Evolutionary conservation across 169 alveolate genomes (phyloP).

Genomic region (Neospora caninum): DNA sequence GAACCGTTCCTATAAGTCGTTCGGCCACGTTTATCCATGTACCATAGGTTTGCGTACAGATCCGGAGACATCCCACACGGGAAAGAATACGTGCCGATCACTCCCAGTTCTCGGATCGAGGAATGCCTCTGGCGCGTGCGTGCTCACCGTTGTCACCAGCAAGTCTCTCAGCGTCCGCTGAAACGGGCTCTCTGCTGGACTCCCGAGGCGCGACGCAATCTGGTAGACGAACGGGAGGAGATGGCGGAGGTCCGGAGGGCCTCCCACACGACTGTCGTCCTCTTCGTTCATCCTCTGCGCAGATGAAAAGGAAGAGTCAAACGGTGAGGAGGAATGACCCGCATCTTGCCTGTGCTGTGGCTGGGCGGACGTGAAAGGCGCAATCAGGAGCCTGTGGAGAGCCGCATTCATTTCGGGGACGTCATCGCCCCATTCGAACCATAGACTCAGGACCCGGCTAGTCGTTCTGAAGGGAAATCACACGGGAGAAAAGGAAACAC

Average conservation of each 20-base stretch:
- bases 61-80: too few relatives aligned
- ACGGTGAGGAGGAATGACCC: too few relatives aligned
- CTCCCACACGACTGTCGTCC: background rate
- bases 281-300: too few relatives aligned
- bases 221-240: slow-evolving; percentile 70
- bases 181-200: slow-evolving; percentile 37
- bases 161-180: slow-evolving; percentile 46
- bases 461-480: background rate
- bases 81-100: too few relatives aligned
- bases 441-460: slow-evolving; percentile 51
- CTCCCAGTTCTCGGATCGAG: too few relatives aligned
- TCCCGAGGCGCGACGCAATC: slow-evolving; percentile 70
- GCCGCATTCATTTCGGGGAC: slow-evolving; percentile 30
- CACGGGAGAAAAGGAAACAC: background rate
- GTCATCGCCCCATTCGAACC: slow-evolving; percentile 34
- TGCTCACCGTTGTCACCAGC: slow-evolving; percentile 20
- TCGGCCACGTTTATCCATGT: too few relatives aligned
- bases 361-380: background rate
- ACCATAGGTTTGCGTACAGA: too few relatives aligned
- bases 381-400: background rate
- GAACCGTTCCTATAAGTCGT: too few relatives aligned
- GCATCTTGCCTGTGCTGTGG: background rate
- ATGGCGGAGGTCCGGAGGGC: slow-evolving; percentile 53
- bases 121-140: background rate
- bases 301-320: too few relatives aligned